Conservation (phyloP, 257 asterid genomes). For the Nicotiana sylvestris region DNA sequence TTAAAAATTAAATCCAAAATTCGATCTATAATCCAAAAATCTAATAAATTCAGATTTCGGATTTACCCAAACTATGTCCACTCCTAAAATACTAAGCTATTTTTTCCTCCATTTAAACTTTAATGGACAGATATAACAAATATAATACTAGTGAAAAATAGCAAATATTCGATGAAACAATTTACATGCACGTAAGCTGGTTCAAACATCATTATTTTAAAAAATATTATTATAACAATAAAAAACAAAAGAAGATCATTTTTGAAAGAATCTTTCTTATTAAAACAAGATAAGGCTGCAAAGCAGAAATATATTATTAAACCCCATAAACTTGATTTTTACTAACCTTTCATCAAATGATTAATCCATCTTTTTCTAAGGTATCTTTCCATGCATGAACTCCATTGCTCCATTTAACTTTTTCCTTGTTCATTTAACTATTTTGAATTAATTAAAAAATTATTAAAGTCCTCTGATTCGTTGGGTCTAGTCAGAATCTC, state of each 20-base stretch:
- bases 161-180: no score
- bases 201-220: no score
- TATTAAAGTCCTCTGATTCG: constrained; percentile 23
- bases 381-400: constrained; percentile 27
- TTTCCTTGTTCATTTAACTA: constrained; percentile 8
- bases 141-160: no score
- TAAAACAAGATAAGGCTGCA: constrained; percentile 47
- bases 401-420: constrained; percentile 24
- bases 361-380: constrained; percentile 29
- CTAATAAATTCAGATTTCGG: no score
- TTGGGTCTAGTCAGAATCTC: constrained; percentile 61
- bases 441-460: not conserved
- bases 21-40: no score
- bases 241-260: constrained; percentile 25
- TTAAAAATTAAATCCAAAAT: no score
- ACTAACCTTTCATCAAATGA: constrained; percentile 42
- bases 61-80: no score
- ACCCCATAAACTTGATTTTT: constrained; percentile 21
- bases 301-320: constrained; percentile 31
- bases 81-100: no score
- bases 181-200: no score
- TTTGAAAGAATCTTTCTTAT: constrained; percentile 29
- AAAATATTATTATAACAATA: not conserved
- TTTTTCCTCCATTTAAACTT: no score
- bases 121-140: no score